Conservation (phyloP, 768 basidiomycete species). For the Fomitopsis pulvina region DNA sequence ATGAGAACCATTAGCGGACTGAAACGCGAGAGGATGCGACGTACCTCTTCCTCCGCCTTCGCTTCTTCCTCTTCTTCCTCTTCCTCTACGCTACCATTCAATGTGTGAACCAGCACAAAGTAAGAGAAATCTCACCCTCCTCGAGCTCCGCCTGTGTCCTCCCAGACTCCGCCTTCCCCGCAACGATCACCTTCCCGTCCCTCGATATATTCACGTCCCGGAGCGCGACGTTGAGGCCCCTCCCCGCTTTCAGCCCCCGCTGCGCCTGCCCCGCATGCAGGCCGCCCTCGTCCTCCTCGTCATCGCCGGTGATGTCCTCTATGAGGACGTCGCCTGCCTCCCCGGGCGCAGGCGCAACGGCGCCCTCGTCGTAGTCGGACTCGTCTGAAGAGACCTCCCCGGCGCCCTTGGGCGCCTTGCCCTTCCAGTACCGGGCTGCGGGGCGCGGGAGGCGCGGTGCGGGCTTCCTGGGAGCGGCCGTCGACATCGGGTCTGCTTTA, state of each 20-base stretch:
- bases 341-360: constrained; percentile 28
- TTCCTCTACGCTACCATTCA: constrained; percentile 14
- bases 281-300: constrained; percentile 28
- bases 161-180: constrained; percentile 72
- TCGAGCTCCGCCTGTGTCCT: constrained; percentile 41
- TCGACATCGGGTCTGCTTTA: too few species aligned
- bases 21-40: constrained; percentile 12
- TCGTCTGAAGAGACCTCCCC: constrained; percentile 57
- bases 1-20: constrained; percentile 12
- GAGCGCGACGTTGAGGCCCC: constrained; percentile 66
- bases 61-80: constrained; percentile 44
- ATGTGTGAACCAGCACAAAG: neutral
- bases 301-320: constrained; percentile 48
- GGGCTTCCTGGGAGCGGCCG: constrained; percentile 43
- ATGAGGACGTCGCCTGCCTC: constrained; percentile 56
- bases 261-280: constrained; percentile 24
- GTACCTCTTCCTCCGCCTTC: constrained; percentile 41
- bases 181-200: constrained; percentile 76
- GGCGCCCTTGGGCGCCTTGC: constrained; percentile 78
- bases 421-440: constrained; percentile 85
- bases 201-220: constrained; percentile 76
- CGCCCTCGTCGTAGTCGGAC: constrained; percentile 55
- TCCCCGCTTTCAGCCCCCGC: constrained; percentile 27
- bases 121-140: constrained; percentile 9
- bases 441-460: constrained; percentile 76